These are phyloP conservation scores for Exophiala alcalophila DNA, from an alignment of 2,329 filamentous ascomycete genomes.

Conservation along the genomic window DNA sequence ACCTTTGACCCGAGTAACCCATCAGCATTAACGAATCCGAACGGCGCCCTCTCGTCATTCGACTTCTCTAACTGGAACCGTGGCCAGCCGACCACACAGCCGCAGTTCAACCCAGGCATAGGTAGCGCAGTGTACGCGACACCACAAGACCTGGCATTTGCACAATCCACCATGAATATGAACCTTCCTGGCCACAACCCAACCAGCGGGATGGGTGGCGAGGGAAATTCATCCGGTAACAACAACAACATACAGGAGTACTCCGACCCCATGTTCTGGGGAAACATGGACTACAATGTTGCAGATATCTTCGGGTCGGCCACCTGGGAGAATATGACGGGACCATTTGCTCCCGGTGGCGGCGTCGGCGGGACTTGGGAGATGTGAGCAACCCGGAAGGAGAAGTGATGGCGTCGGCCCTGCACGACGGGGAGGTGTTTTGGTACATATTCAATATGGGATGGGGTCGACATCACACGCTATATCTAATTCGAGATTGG, in stretches of 20 bases:
- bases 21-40: slow-evolving; percentile 17
- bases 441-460: too few relatives aligned
- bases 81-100: slow-evolving; percentile 24
- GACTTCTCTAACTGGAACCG: slow-evolving; percentile 27
- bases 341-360: slow-evolving; percentile 23
- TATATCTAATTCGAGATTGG: too few relatives aligned
- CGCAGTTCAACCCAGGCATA: slow-evolving; percentile 17
- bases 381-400: slow-evolving; percentile 20
- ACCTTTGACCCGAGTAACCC: slow-evolving; percentile 20
- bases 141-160: slow-evolving; percentile 27
- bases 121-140: slow-evolving; percentile 28
- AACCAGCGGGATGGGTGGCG: not conserved
- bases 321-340: slow-evolving; percentile 31
- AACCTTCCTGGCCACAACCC: slow-evolving; percentile 7
- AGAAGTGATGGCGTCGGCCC: too few relatives aligned
- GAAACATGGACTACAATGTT: slow-evolving; percentile 30
- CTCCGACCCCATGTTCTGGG: slow-evolving; percentile 30
- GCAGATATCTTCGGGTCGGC: slow-evolving; percentile 30
- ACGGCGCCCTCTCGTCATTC: slow-evolving; percentile 8
- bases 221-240: slow-evolving; percentile 1
- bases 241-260: slow-evolving; percentile 24
- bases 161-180: slow-evolving; percentile 28
- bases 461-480: too few relatives aligned
- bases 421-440: too few relatives aligned
- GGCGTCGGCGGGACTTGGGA: slow-evolving; percentile 22